A percentile compares a stretch with the other conserved stretches of the same genome.
These are phyloP conservation scores for Thelonectria olida DNA, from an alignment of 2,329 filamentous ascomycete species.

Conservation along the genomic window DNA sequence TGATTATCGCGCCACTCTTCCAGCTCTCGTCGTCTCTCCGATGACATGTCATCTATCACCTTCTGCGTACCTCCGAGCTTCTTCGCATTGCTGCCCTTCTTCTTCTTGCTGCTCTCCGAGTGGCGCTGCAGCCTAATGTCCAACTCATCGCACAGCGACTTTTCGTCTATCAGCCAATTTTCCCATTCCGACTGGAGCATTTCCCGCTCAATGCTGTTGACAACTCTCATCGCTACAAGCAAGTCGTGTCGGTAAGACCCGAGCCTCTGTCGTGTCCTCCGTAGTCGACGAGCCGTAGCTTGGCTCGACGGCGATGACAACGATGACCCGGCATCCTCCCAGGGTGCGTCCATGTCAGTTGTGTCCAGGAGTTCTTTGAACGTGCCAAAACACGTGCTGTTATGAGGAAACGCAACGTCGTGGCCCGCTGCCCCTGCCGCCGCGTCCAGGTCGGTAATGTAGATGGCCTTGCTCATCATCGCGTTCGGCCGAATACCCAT, in stretches of 20 bases:
- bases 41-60: slow-evolving; percentile 41
- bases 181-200: slow-evolving; percentile 91
- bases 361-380: slow-evolving; percentile 68
- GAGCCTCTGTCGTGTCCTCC: slow-evolving; percentile 83
- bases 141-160: slow-evolving; percentile 74
- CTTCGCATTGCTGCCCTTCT: slow-evolving; percentile 24
- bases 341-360: slow-evolving; percentile 66
- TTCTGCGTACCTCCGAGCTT: slow-evolving; percentile 42
- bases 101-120: slow-evolving; percentile 25
- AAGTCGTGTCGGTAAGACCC: slow-evolving; percentile 89
- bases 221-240: slow-evolving; percentile 86
- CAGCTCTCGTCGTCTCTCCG: slow-evolving; percentile 49
- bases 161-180: slow-evolving; percentile 87
- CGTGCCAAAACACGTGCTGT: slow-evolving; percentile 68
- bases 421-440: slow-evolving; percentile 54
- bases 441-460: slow-evolving; percentile 81
- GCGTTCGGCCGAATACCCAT: slow-evolving; percentile 82
- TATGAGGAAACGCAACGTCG: slow-evolving; percentile 48
- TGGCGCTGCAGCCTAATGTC: slow-evolving; percentile 53
- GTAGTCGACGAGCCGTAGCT: slow-evolving; percentile 71
- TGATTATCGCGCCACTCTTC: slow-evolving; percentile 62
- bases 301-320: slow-evolving; percentile 60
- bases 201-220: slow-evolving; percentile 89
- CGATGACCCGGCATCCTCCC: slow-evolving; percentile 59
- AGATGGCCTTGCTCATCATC: slow-evolving; percentile 87